Conservation (phyloP, 2,329 filamentous ascomycete species). For the Botrytis medusae region DNA sequence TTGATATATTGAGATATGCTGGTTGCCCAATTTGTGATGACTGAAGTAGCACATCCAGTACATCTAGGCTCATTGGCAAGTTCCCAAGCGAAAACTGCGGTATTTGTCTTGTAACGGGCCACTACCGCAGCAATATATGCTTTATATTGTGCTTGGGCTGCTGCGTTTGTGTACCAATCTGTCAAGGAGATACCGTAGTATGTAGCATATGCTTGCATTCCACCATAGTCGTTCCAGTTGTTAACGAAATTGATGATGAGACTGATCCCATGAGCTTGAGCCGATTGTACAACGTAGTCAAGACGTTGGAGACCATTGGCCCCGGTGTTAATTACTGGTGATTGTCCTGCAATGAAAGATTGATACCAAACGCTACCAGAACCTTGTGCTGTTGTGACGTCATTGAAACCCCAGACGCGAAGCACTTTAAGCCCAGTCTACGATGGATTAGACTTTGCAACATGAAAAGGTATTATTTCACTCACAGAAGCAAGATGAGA, state of each 20-base stretch:
- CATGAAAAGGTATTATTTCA: background rate
- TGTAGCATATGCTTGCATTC: constrained; percentile 57
- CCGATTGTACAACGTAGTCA: constrained; percentile 61
- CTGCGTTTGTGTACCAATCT: constrained; percentile 56
- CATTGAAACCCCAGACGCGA: constrained; percentile 64
- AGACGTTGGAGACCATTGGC: constrained; percentile 62
- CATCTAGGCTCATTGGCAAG: constrained; percentile 69
- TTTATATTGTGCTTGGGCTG: constrained; percentile 56
- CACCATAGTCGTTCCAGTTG: constrained; percentile 68
- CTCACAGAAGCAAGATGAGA: constrained; percentile 45
- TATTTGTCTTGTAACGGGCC: constrained; percentile 56
- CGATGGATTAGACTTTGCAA: background rate
- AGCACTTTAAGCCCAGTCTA: constrained; percentile 57
- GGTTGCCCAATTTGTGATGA: constrained; percentile 61
- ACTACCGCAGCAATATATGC: constrained; percentile 61
- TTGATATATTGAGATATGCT: constrained; percentile 63
- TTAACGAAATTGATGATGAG: constrained; percentile 67
- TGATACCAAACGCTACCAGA: constrained; percentile 48
- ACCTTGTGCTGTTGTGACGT: constrained; percentile 46
- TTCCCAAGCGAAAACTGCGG: constrained; percentile 68
- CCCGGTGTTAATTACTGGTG: constrained; percentile 63
- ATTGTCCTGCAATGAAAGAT: constrained; percentile 44
- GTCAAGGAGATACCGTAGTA: constrained; percentile 51
- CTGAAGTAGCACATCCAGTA: constrained; percentile 55
- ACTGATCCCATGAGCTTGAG: constrained; percentile 59